A percentile compares a stretch with the other conserved stretches of the same genome.
phyloP scores from a whole-genome alignment of 106 monocot genomes.

The Dendrobium catenatum region DNA sequence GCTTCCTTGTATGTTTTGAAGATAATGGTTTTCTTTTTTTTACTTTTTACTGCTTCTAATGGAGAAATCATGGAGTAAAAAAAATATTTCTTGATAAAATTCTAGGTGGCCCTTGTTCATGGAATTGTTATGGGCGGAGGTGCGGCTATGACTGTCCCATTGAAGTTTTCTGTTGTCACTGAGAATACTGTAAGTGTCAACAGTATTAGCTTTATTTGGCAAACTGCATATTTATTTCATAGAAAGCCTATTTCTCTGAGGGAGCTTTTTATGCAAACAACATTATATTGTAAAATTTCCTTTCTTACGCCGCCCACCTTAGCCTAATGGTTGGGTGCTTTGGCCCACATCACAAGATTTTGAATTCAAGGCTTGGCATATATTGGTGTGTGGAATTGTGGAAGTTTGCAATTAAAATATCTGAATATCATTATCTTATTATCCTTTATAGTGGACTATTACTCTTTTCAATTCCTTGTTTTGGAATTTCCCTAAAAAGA shows the following conservation, averaged over 20 bases:
- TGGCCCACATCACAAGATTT: no score
- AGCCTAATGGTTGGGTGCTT: no score
- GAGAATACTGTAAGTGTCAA: constrained; percentile 70
- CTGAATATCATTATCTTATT: background rate
- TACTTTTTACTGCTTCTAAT: background rate
- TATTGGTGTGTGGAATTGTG: no score
- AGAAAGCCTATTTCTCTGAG: background rate
- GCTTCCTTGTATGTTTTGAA: background rate
- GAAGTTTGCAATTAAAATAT: no score
- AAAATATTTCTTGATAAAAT: background rate
- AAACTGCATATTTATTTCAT: background rate
- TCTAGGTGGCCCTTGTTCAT: constrained; percentile 77
- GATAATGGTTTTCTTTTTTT: background rate
- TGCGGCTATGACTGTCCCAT: constrained; percentile 54
- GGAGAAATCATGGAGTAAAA: background rate
- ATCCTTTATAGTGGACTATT: background rate
- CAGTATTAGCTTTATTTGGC: background rate
- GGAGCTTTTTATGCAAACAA: background rate
- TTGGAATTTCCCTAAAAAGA: no score
- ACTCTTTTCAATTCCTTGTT: no score
- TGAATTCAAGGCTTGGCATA: no score
- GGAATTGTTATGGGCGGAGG: constrained; percentile 94
- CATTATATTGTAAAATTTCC: background rate
- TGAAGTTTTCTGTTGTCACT: constrained; percentile 79
- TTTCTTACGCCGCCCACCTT: no score